Evolutionary conservation across 2,329 filamentous ascomycete species (phyloP), one percentile per base, ranked within the genome.

Genomic region (Leptographium galeiforme): DNA sequence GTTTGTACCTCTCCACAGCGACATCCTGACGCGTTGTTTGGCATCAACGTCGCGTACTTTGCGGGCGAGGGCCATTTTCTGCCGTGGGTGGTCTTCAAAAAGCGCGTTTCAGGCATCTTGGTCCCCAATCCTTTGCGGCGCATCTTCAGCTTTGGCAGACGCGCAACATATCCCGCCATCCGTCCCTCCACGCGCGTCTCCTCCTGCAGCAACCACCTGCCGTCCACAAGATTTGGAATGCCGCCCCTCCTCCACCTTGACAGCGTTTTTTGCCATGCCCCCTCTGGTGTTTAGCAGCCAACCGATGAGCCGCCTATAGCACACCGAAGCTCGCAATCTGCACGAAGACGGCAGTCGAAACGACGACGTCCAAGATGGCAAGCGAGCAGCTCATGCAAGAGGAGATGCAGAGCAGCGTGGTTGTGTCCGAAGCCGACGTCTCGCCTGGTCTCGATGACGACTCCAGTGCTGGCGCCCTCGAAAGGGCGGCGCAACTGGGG

Each of bases 331-430:
- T 25, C 30, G 19, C 51, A 43, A 52, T 40, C 52, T 48, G 51
- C 51, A 7, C 34, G 13, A 45, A 19, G 32, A 18, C 11, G 19
- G 13, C 36, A n/a, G 39, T 25, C 32, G 43, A 54, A 30, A 34
- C 19, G 16, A 40, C 8, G 38, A 39, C 43, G 8, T 7, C 41
- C 19, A 48, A 36, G 48, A 78, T 78, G 73, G 65, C 72, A 51
- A 77, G 71, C 60, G 70, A 73, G 53, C 76, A 77, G 61, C 68
- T 73, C 50, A 78, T 77, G 67, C 72, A 79, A 62, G 76, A 81
- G 55, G 74, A 79, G 63, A 68, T 78, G 54, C 77, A 79, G 61
- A 74, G 77, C 60, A 78, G 75, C 63, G 73, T 72, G 45, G 67
- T 75, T 58, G 68, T 73, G 53, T 76, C 75, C 7, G 74, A 76